These are phyloP conservation scores for Sporisorium iseilematis-ciliati DNA, from an alignment of 1,284 basidiomycete genomes.

Conservation along the genomic window DNA sequence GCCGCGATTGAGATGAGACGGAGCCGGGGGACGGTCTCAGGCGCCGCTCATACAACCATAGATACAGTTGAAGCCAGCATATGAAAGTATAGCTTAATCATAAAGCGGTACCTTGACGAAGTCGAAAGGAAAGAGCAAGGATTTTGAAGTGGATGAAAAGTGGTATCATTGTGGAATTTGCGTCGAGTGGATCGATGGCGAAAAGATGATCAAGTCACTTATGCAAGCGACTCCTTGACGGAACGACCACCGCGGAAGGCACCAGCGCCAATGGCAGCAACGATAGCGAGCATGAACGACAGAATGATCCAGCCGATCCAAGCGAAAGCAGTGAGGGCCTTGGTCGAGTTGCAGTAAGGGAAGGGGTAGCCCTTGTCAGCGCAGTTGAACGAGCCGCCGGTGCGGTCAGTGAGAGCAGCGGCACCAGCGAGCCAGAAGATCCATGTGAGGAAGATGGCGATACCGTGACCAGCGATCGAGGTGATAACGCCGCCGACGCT, in stretches of 20 bases:
- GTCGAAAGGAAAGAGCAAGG: slow-evolving; percentile 12
- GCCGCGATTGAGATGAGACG: not conserved
- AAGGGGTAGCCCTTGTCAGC: slow-evolving; percentile 28
- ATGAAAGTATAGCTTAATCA: not conserved
- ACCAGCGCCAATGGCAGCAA: slow-evolving; percentile 59
- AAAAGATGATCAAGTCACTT: slow-evolving; percentile 3
- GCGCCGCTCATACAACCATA: not conserved
- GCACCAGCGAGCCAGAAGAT: slow-evolving; percentile 66
- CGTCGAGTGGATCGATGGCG: not conserved
- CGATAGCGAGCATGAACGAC: slow-evolving; percentile 60
- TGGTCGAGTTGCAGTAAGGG: slow-evolving; percentile 63
- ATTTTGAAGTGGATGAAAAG: not conserved
- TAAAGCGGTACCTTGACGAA: slow-evolving; percentile 2
- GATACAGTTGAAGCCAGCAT: not conserved
- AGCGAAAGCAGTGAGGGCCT: slow-evolving; percentile 65
- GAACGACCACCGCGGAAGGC: slow-evolving; percentile 68
- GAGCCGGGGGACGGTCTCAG: not conserved
- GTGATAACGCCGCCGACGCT: slow-evolving; percentile 66
- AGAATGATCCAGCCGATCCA: slow-evolving; percentile 67
- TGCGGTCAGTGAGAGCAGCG: slow-evolving; percentile 59
- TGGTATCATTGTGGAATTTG: slow-evolving; percentile 38
- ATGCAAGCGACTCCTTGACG: slow-evolving; percentile 65
- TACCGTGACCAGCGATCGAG: slow-evolving; percentile 66
- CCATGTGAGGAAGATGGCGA: slow-evolving; percentile 64
- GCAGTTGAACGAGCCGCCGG: slow-evolving; percentile 49